Evolutionary conservation across 441 rosid genomes (phyloP).

Genomic region (Eutrema salsugineum): DNA sequence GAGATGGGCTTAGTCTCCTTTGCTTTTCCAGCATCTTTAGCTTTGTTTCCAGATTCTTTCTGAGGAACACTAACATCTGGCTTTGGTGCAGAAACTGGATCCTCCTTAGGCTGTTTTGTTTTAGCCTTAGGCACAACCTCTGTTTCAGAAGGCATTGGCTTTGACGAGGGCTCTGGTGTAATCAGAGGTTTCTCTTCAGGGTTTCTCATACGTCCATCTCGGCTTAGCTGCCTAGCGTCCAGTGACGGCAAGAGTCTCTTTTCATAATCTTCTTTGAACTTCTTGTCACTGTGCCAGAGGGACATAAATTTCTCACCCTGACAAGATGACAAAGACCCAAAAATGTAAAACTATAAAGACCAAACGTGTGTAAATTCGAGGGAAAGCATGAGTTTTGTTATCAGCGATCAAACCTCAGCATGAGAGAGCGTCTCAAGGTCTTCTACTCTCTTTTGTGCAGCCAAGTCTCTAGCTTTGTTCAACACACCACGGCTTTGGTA

Average conservation of each 20-base stretch:
- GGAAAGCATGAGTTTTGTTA: conserved; percentile 37
- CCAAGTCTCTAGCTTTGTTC: conserved; percentile 19
- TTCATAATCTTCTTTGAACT: conserved; percentile 49
- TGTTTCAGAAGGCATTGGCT: conserved; percentile 28
- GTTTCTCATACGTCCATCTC: conserved; percentile 83
- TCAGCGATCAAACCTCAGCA: conserved; percentile 10
- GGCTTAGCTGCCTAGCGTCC: conserved; percentile 65
- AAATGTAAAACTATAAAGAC: conserved; percentile 12
- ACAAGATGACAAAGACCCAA: conserved; percentile 2
- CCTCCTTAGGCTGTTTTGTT: conserved; percentile 25
- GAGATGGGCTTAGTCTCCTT: conserved; percentile 28
- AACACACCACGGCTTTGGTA: conserved; percentile 17
- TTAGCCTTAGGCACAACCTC: conserved; percentile 41
- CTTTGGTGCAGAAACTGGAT: background rate
- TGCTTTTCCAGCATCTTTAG: conserved; percentile 18
- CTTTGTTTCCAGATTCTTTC: conserved; percentile 28
- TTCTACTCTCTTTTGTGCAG: conserved; percentile 1
- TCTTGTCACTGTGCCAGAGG: conserved; percentile 42
- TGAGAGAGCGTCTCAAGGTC: conserved; percentile 11
- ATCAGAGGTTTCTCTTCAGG: conserved; percentile 73
- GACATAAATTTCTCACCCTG: conserved; percentile 73
- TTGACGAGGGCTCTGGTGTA: conserved; percentile 16
- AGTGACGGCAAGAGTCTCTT: conserved; percentile 61
- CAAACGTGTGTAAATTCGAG: conserved; percentile 25
- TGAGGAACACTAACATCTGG: conserved; percentile 31